These are phyloP conservation scores for Gigaspora rosea DNA, from an alignment of 192 early-diverging fungal species.

Conservation along the genomic window DNA sequence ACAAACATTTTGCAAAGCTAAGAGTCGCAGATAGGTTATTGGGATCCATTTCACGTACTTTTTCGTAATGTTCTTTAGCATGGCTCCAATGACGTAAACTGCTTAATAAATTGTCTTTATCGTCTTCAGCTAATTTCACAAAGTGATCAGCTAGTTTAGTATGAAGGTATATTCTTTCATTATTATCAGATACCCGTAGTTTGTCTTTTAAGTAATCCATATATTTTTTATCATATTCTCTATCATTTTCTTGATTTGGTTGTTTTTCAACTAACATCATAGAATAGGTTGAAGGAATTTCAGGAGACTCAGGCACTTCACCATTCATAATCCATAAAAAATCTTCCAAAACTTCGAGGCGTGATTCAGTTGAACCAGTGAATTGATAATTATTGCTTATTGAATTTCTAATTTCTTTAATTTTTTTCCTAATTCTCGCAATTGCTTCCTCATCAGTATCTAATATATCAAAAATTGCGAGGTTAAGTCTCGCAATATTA, in stretches of 20 bases:
- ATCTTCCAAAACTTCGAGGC: slow-evolving; percentile 10
- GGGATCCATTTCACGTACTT: background rate
- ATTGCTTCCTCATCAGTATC: background rate
- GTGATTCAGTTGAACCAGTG: background rate
- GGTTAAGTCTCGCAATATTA: slow-evolving; percentile 8
- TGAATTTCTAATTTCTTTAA: slow-evolving; percentile 4
- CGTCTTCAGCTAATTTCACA: background rate
- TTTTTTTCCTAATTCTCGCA: background rate
- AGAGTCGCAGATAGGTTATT: background rate
- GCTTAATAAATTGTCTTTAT: background rate
- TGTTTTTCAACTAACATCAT: background rate
- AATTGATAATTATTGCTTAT: background rate
- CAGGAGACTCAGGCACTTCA: background rate
- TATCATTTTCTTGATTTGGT: background rate
- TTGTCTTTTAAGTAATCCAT: background rate
- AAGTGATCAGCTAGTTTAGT: background rate
- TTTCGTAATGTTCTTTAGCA: background rate
- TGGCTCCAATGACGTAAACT: background rate
- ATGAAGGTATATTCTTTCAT: background rate
- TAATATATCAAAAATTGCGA: slow-evolving; percentile 2
- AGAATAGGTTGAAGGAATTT: background rate
- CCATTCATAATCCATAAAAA: slow-evolving; percentile 9
- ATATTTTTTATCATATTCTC: background rate
- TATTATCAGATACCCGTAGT: background rate
- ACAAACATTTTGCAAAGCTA: background rate